These are phyloP conservation scores for Aspergillus ustus DNA, from an alignment of 2,329 filamentous ascomycete genomes.

Conservation along the genomic window DNA sequence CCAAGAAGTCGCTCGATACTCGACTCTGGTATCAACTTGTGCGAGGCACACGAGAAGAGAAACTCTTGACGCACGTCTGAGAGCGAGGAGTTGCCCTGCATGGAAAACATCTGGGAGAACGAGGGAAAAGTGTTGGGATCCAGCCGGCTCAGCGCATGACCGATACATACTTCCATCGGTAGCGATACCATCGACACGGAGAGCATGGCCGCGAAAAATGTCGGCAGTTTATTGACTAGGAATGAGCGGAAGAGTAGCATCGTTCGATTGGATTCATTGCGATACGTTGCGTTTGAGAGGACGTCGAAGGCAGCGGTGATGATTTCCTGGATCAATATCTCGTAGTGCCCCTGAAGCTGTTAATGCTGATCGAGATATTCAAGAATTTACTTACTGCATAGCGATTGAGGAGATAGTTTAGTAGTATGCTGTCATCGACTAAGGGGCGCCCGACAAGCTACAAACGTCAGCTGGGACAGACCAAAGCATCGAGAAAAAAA, in stretches of 20 bases:
- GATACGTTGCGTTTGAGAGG: constrained; percentile 82
- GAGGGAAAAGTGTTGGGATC: constrained; percentile 68
- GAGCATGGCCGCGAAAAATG: constrained; percentile 63
- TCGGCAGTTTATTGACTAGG: constrained; percentile 73
- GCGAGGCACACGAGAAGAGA: constrained; percentile 85
- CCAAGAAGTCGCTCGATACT: constrained; percentile 81
- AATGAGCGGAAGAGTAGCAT: constrained; percentile 83
- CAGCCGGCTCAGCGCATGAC: constrained; percentile 66
- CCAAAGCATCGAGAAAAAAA: constrained; percentile 40
- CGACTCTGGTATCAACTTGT: constrained; percentile 78
- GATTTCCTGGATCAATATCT: constrained; percentile 77
- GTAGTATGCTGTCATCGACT: constrained; percentile 77
- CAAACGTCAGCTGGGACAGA: constrained; percentile 36
- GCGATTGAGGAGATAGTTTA: constrained; percentile 80
- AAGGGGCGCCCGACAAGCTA: constrained; percentile 81
- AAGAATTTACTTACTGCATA: constrained; percentile 66
- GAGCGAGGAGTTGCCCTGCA: constrained; percentile 62
- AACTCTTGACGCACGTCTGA: constrained; percentile 79
- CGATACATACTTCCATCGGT: constrained; percentile 67
- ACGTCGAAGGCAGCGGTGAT: constrained; percentile 89
- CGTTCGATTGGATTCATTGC: constrained; percentile 62
- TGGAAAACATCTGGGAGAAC: constrained; percentile 67
- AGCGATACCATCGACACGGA: constrained; percentile 62
- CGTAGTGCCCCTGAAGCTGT: constrained; percentile 68
- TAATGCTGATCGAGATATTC: neutral